These are phyloP conservation scores for Teratosphaeria zuluensis DNA, from an alignment of 2,329 filamentous ascomycete genomes.

Conservation along the genomic window DNA sequence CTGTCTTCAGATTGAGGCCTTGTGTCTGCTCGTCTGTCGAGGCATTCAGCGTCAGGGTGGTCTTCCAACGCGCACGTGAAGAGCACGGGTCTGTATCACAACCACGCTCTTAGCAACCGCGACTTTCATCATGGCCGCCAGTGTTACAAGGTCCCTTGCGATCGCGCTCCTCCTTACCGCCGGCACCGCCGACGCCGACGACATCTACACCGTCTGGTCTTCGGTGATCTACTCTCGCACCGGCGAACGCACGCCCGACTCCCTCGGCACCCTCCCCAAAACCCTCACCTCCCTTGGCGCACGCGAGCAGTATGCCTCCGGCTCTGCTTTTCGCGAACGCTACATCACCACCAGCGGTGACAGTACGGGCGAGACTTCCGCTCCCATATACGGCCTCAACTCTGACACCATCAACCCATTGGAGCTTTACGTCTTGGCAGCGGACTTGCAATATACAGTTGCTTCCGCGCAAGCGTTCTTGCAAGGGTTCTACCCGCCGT, in stretches of 20 bases:
- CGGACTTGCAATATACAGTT: constrained; percentile 38
- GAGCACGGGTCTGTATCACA: not conserved
- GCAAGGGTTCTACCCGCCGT: constrained; percentile 50
- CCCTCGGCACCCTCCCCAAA: constrained; percentile 24
- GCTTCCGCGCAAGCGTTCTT: constrained; percentile 52
- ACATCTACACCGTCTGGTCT: constrained; percentile 32
- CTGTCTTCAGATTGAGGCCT: not conserved
- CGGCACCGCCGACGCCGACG: constrained; percentile 10
- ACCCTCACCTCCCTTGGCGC: constrained; percentile 46
- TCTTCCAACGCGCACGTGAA: not conserved
- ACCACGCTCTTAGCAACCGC: not conserved
- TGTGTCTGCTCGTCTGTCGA: not conserved
- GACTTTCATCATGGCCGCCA: constrained; percentile 11
- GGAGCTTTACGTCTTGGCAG: constrained; percentile 39
- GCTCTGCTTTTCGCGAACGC: constrained; percentile 41
- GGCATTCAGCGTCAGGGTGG: not conserved
- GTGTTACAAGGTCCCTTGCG: constrained; percentile 9
- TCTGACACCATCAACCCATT: constrained; percentile 34
- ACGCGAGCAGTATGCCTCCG: constrained; percentile 42
- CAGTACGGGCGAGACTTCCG: constrained; percentile 15
- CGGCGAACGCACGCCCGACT: constrained; percentile 45
- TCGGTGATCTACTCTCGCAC: constrained; percentile 45
- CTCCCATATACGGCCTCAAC: constrained; percentile 37
- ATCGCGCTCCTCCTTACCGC: constrained; percentile 11
- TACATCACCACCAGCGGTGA: constrained; percentile 34